phyloP scores from a whole-genome alignment of 2,329 filamentous ascomycete species.

The Escovopsis weberi region DNA sequence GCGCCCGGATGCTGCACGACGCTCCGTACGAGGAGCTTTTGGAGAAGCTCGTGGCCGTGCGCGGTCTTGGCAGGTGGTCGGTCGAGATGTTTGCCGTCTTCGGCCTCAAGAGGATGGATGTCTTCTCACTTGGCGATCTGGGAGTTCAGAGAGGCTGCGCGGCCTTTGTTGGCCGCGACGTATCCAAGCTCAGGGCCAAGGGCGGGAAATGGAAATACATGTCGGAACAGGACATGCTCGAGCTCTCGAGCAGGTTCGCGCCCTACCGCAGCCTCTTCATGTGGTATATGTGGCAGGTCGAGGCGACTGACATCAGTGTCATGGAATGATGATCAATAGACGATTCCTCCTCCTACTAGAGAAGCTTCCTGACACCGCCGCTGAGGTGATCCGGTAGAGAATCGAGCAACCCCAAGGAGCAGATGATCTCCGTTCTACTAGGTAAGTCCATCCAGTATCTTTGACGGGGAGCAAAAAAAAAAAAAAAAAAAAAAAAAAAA shows the following conservation, averaged over 20 bases:
- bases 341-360: too few relatives aligned
- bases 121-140: constrained; percentile 83
- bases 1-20: constrained; percentile 57
- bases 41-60: constrained; percentile 66
- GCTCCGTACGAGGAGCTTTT: constrained; percentile 79
- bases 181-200: constrained; percentile 65
- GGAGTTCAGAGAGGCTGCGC: constrained; percentile 94
- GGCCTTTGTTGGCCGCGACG: constrained; percentile 66
- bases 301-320: constrained; percentile 59
- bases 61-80: constrained; percentile 79
- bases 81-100: constrained; percentile 99
- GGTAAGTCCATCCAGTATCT: too few relatives aligned
- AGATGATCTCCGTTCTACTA: too few relatives aligned
- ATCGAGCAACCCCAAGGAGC: too few relatives aligned
- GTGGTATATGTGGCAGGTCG: constrained; percentile 96
- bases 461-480: background rate
- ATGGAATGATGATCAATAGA: constrained; percentile 25
- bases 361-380: too few relatives aligned
- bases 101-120: constrained; percentile 83
- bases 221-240: constrained; percentile 82
- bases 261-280: constrained; percentile 90
- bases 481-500: too few relatives aligned
- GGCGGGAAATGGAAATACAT: constrained; percentile 97
- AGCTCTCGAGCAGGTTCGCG: constrained; percentile 62
- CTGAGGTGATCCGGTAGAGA: too few relatives aligned